Percentiles rank a stretch among this genome's conserved stretches.
phyloP scores from a whole-genome alignment of 1,139 yeast species.

The Candida sp. region DNA sequence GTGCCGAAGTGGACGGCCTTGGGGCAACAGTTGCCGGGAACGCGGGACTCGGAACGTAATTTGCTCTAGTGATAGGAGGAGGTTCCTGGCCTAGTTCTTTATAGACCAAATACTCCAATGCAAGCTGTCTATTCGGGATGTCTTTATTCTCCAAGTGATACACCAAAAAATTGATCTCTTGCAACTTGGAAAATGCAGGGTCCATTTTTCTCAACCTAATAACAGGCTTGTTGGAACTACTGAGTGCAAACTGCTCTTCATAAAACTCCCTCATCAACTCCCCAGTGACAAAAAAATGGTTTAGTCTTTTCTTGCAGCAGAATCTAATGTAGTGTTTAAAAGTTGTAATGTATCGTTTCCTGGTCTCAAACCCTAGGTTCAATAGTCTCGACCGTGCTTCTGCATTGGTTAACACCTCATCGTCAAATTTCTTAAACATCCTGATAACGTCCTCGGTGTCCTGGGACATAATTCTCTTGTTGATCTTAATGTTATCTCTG shows the following conservation, averaged over 20 bases:
- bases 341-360: conserved; percentile 20
- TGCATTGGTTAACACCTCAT: conserved; percentile 18
- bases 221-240: conserved; percentile 18
- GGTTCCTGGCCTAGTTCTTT: conserved; percentile 16
- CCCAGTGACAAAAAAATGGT: conserved; percentile 20
- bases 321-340: conserved; percentile 20
- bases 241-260: conserved; percentile 18
- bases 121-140: conserved; percentile 18
- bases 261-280: conserved; percentile 21
- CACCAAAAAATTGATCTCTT: conserved; percentile 20
- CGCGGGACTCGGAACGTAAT: neutral
- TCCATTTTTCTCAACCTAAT: conserved; percentile 21
- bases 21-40: neutral
- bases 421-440: conserved; percentile 21
- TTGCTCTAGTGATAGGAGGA: neutral
- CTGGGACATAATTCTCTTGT: conserved; percentile 20
- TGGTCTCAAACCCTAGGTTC: conserved; percentile 20
- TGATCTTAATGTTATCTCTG: conserved; percentile 19
- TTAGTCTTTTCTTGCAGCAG: conserved; percentile 17
- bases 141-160: conserved; percentile 19
- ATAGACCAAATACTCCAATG: conserved; percentile 19
- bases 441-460: conserved; percentile 20
- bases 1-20: neutral
- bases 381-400: conserved; percentile 19
- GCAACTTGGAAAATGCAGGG: conserved; percentile 20